These are phyloP conservation scores for Stygiomarasmius scandens DNA, from an alignment of 1,284 basidiomycete species.

Conservation along the genomic window DNA sequence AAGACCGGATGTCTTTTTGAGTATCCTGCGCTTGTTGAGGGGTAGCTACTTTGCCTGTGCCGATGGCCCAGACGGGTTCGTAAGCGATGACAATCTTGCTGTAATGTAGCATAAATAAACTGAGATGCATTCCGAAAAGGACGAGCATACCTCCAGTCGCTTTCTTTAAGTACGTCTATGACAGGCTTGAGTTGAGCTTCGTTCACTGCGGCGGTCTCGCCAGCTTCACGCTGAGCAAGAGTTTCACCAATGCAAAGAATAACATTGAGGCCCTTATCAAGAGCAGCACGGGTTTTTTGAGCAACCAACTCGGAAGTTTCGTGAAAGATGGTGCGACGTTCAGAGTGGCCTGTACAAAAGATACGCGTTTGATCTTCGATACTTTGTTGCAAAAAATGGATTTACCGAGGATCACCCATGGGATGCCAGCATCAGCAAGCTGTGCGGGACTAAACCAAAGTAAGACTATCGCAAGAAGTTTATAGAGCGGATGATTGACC, in stretches of 20 bases:
- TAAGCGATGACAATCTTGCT: conserved; percentile 95
- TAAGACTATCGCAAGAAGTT: background rate
- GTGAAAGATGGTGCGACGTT: conserved; percentile 91
- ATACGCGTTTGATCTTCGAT: background rate
- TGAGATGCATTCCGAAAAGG: conserved; percentile 1
- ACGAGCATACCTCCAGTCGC: conserved; percentile 77
- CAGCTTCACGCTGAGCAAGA: conserved; percentile 84
- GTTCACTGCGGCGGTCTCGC: conserved; percentile 81
- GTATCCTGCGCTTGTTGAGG: conserved; percentile 91
- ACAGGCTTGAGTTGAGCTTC: conserved; percentile 84
- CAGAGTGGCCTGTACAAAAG: conserved; percentile 76
- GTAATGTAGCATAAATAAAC: conserved; percentile 3
- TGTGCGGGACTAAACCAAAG: conserved; percentile 63
- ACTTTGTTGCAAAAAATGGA: background rate
- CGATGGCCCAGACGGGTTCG: conserved; percentile 99
- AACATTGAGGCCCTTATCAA: conserved; percentile 77
- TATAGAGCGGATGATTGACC: conserved; percentile 40
- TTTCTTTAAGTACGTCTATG: conserved; percentile 61
- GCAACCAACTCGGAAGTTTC: conserved; percentile 88
- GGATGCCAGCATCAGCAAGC: conserved; percentile 84
- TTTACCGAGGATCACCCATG: conserved; percentile 91
- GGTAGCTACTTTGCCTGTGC: conserved; percentile 95
- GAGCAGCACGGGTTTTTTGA: conserved; percentile 83
- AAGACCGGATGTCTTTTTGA: conserved; percentile 84
- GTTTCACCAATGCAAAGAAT: conserved; percentile 98